Percentiles rank a stretch among this genome's conserved stretches.
phyloP scores from a whole-genome alignment of 371 early-diverging fungal species.

The Mucor indicus region DNA sequence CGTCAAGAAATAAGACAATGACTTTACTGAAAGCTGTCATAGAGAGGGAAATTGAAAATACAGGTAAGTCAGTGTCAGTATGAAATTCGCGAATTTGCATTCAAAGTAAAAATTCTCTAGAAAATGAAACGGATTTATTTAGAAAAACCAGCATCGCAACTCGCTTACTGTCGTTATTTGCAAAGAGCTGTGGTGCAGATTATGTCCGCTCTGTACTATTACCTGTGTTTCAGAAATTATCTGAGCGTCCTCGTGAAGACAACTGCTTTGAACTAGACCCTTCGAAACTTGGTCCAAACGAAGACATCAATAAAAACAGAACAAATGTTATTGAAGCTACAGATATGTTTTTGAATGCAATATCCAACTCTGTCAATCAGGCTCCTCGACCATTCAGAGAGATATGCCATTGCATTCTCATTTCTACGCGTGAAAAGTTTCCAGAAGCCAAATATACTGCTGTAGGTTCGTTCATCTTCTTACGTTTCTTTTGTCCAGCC shows the following conservation, averaged over 20 bases:
- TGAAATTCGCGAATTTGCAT: no score
- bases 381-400: conserved; percentile 73
- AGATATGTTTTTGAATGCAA: conserved; percentile 73
- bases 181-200: conserved; percentile 71
- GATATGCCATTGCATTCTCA: conserved; percentile 72
- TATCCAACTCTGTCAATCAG: conserved; percentile 62
- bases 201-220: conserved; percentile 77
- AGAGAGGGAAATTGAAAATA: conserved; percentile 75
- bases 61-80: conserved; percentile 57
- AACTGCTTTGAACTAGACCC: conserved; percentile 79
- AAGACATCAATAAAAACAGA: conserved; percentile 62
- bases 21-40: conserved; percentile 74
- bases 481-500: conserved; percentile 93
- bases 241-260: conserved; percentile 36
- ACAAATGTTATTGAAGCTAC: conserved; percentile 74
- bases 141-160: conserved; percentile 88
- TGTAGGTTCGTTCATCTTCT: conserved; percentile 91
- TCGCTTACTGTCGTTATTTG: conserved; percentile 76
- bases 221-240: conserved; percentile 64
- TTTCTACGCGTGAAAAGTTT: conserved; percentile 72
- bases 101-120: conserved; percentile 24
- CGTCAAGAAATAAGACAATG: conserved; percentile 64
- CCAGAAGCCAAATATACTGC: conserved; percentile 81
- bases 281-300: conserved; percentile 58
- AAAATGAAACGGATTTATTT: conserved; percentile 81